A percentile compares a stretch with the other conserved stretches of the same genome.
phyloP scores from a whole-genome alignment of 768 basidiomycete genomes.

The Asterophora lycoperdoides region DNA sequence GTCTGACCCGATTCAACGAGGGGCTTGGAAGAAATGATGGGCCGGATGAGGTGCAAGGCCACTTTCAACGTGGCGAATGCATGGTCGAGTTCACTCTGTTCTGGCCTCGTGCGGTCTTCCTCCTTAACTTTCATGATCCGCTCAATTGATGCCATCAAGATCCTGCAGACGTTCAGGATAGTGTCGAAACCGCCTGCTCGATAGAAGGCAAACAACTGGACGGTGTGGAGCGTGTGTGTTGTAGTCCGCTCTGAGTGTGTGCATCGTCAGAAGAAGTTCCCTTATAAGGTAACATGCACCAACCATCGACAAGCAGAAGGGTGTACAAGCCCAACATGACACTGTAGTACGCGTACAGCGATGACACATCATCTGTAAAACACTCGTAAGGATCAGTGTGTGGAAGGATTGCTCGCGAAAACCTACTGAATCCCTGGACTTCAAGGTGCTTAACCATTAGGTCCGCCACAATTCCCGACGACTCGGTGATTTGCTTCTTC shows the following conservation, averaged over 20 bases:
- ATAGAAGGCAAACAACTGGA: conserved; percentile 73
- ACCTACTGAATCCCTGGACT: conserved; percentile 49
- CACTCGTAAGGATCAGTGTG: background rate
- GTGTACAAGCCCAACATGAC: conserved; percentile 44
- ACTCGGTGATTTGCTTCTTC: conserved; percentile 69
- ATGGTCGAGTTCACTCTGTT: conserved; percentile 65
- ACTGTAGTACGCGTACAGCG: conserved; percentile 43
- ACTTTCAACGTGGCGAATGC: conserved; percentile 82
- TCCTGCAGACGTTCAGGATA: conserved; percentile 53
- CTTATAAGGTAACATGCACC: conserved; percentile 9
- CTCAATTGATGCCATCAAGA: conserved; percentile 56
- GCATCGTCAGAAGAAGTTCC: conserved; percentile 7
- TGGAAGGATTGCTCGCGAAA: background rate
- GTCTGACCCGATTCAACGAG: conserved; percentile 88
- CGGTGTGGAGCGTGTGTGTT: conserved; percentile 74
- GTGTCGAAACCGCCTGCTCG: conserved; percentile 66
- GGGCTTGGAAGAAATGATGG: conserved; percentile 74
- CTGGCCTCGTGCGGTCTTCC: conserved; percentile 53
- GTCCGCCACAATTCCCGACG: conserved; percentile 65
- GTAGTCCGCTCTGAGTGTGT: conserved; percentile 61
- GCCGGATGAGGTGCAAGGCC: conserved; percentile 68
- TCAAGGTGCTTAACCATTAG: conserved; percentile 71
- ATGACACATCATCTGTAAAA: conserved; percentile 26
- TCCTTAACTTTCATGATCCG: conserved; percentile 42
- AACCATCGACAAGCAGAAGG: conserved; percentile 48